Base-by-base conservation (phyloP, 2,329 filamentous ascomycete genomes). In the Microdochium trichocladiopsis region DNA sequence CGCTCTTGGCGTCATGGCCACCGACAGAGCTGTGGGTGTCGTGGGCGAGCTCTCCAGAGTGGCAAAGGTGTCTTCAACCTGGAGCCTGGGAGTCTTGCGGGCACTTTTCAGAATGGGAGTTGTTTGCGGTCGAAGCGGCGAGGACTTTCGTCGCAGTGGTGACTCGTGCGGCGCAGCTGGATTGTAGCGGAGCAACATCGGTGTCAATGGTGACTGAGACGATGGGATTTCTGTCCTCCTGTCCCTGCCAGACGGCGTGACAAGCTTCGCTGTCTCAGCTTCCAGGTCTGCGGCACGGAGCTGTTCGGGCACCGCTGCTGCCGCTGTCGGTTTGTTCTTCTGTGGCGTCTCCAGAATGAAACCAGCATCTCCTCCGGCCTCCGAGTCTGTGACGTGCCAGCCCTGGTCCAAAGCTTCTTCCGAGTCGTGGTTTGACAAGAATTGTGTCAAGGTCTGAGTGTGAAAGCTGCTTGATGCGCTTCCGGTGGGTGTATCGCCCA, bases 391-490 rank as follows among this genome's bases (percentile, higher is more conserved):
- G 24, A 65, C 59, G 24, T 57, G 52, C 63, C 58, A 61, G 36
- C 48, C 25, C 3, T 45, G 10, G 14, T 22, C 41, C 6, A 8
- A 16, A 45, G 60, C 55, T 9, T 57, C 50, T 2, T 57, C 49
- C 16, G 58, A 53, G 3, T 57, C 54, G 25, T 54, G 53, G 10
- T 45, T 54, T 16, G 62, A 55, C 11, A 63, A 49, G 1, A 63
- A 50, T 49, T 65, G 63, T 6, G 63, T 65, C 22, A 65, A 50
- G 3, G 65, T 67, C 52, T 66, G 65, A 1, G 65, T 67, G 31
- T 66, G 64, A 50, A 64, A 64, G 54, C 58, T 66, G 51, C 60
- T 63, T 18, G 63, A 60, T 16, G 53, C 51, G 23, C 48, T 56
- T 11, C 53, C 50, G 18, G 37, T 54, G 10, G 63, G 61, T 8